phyloP scores from a whole-genome alignment of 2,329 filamentous ascomycete species.

The Stagonosporopsis chrysanthemi region DNA sequence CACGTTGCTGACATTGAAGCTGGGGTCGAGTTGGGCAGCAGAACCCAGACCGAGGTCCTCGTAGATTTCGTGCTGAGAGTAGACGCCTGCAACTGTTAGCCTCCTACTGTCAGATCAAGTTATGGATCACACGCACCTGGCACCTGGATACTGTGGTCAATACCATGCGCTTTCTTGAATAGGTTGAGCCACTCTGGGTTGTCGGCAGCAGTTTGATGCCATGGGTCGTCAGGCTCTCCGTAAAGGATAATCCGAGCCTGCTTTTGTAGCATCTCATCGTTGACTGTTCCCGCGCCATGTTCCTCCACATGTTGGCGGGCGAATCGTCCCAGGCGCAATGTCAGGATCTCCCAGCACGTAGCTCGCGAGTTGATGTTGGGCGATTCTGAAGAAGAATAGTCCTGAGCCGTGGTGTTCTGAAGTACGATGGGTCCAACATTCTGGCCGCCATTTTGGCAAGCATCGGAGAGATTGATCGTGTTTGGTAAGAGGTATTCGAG shows the following conservation, averaged over 20 bases:
- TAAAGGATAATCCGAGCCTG: slow-evolving; percentile 59
- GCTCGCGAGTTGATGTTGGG: slow-evolving; percentile 30
- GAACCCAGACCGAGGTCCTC: slow-evolving; percentile 45
- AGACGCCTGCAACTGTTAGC: slow-evolving; percentile 16
- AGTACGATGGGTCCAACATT: slow-evolving; percentile 28
- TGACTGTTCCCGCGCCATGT: slow-evolving; percentile 49
- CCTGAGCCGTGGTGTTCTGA: slow-evolving; percentile 25
- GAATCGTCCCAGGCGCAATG: slow-evolving; percentile 55
- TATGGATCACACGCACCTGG: slow-evolving; percentile 17
- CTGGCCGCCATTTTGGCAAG: slow-evolving; percentile 25
- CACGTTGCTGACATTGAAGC: slow-evolving; percentile 38
- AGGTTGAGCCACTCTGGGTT: slow-evolving; percentile 57
- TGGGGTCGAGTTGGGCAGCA: slow-evolving; percentile 34
- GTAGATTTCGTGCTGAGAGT: slow-evolving; percentile 35
- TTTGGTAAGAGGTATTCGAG: slow-evolving; percentile 40
- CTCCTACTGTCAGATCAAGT: not conserved
- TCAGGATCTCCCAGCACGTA: slow-evolving; percentile 61
- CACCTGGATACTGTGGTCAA: slow-evolving; percentile 29
- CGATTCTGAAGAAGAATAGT: slow-evolving; percentile 21
- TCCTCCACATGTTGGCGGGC: slow-evolving; percentile 51
- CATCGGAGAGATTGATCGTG: slow-evolving; percentile 23
- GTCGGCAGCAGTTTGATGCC: slow-evolving; percentile 54
- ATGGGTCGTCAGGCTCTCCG: slow-evolving; percentile 55
- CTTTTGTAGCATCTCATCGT: slow-evolving; percentile 59
- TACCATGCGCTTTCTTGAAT: slow-evolving; percentile 59